A percentile compares a stretch with the other conserved stretches of the same genome.
Evolutionary conservation across 306 rosid species (phyloP).

Genomic region (Prinsepia uniflora): DNA sequence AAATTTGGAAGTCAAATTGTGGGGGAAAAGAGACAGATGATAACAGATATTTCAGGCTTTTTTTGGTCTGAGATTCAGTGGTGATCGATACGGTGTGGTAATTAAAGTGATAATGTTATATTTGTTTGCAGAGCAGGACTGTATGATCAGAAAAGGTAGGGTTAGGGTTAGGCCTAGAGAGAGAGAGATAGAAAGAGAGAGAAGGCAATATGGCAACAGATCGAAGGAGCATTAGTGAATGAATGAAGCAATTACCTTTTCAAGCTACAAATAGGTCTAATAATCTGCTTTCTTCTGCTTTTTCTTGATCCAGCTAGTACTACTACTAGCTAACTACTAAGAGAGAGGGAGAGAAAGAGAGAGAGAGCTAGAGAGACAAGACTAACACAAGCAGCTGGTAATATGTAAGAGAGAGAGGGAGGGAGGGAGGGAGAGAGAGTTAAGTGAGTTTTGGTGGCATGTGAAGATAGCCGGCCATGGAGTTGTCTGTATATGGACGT

Average conservation of each 20-base stretch:
- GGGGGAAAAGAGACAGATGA: constrained; percentile 32
- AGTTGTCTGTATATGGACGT: constrained; percentile 34
- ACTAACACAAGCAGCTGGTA: background rate
- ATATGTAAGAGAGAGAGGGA: background rate
- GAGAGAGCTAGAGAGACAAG: constrained; percentile 11
- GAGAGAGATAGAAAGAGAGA: background rate
- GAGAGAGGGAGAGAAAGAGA: background rate
- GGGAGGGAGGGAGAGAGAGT: constrained; percentile 16
- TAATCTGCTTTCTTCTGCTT: constrained; percentile 12
- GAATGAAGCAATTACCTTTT: constrained; percentile 21
- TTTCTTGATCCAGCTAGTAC: constrained; percentile 9
- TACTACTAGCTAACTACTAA: background rate
- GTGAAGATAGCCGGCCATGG: constrained; percentile 54
- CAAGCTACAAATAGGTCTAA: constrained; percentile 34
- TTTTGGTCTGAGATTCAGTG: background rate
- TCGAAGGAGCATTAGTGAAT: too few species aligned
- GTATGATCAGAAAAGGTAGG: background rate
- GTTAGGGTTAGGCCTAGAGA: background rate
- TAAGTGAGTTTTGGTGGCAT: constrained; percentile 41
- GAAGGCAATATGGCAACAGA: constrained; percentile 9
- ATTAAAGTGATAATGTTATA: too few species aligned
- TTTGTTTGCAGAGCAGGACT: background rate
- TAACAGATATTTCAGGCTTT: constrained; percentile 13
- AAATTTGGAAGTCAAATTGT: too few species aligned
- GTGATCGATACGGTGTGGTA: too few species aligned